Evolutionary conservation across 257 asterid species (phyloP), one percentile per base, ranked within the genome.

Genomic region (Solanum corneliomulleri): DNA sequence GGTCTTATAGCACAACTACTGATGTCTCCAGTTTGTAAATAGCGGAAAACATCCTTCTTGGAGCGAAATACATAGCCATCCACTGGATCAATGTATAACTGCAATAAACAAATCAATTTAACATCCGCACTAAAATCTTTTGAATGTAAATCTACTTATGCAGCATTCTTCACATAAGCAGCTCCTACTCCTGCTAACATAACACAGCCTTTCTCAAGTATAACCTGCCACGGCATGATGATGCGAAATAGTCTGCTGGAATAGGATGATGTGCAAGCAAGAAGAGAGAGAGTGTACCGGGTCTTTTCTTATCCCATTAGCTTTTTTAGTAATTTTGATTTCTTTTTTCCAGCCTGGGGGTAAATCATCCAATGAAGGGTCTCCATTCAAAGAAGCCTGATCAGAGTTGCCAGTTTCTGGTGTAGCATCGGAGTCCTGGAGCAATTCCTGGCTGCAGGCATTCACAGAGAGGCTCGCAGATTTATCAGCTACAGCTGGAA

Each of bases 261-360:
- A 70, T 10, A 70, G 13, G 27, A 70, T 85, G 72, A 33, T 49
- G 29, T 49, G 45, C 44, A 47, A 29, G 29, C 42, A n/a, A 37
- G 69, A 14, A 70, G 85, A 81, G 69, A 70, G 72, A 76, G 68
- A 47, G 86, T 76, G 85, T 95, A 95, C 96, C 92, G 93, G 91
- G 88, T 94, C 96, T 85, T 64, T 90, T 88, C 91, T 93, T 12
- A 25, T 90, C 88, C 62, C 92, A 33, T 29, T 52, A 49, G 90
- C 95, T 29, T 75, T 86, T 87, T 90, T 94, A 84, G 91, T 90
- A 75, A 87, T 86, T 89, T 84, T 89, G 84, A 83, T 77, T 91
- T 92, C 97, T 89, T 90, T 91, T 76, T 90, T 92, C 98, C 98
- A 95, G 81, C 97, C 97, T 41, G 92, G 91, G 23, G 98, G 98